These are phyloP conservation scores for Rhododendron williamsianum DNA, from an alignment of 148 eudicot species.

Conservation along the genomic window DNA sequence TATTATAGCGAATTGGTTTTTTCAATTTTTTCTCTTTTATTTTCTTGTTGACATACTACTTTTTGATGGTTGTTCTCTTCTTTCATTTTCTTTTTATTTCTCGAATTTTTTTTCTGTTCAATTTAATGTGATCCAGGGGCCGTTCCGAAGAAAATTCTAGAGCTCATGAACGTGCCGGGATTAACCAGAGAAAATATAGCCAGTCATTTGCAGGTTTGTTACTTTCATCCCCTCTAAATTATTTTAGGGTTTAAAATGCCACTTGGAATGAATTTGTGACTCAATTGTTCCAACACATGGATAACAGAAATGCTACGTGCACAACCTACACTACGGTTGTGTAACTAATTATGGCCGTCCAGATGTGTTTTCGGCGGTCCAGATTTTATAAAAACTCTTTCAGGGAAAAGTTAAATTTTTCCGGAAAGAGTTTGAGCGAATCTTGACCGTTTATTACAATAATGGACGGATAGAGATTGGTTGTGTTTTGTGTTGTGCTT, in stretches of 20 bases:
- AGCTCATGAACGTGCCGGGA: conserved; percentile 50
- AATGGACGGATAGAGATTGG: too few species aligned
- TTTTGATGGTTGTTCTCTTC: not conserved
- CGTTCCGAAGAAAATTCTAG: conserved; percentile 51
- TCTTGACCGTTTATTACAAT: too few species aligned
- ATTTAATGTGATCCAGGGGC: conserved; percentile 30
- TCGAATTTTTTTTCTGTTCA: not conserved
- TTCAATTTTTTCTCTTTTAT: not conserved
- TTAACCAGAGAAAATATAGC: conserved; percentile 57
- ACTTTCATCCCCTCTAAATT: not conserved
- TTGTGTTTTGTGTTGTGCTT: too few species aligned
- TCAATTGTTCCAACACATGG: not conserved
- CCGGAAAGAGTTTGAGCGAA: too few species aligned
- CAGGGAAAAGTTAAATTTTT: too few species aligned
- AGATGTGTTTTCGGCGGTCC: too few species aligned
- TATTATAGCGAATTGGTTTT: not conserved
- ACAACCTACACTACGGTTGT: too few species aligned
- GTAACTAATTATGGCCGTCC: too few species aligned
- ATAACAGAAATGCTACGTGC: not conserved
- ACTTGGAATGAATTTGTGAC: not conserved
- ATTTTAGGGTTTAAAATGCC: not conserved
- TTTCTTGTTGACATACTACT: not conserved
- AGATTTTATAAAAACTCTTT: too few species aligned
- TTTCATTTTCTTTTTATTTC: not conserved
- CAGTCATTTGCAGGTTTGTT: conserved; percentile 65